Evolutionary conservation across 768 basidiomycete genomes (phyloP).

Genomic region (Lentinus tigrinus): DNA sequence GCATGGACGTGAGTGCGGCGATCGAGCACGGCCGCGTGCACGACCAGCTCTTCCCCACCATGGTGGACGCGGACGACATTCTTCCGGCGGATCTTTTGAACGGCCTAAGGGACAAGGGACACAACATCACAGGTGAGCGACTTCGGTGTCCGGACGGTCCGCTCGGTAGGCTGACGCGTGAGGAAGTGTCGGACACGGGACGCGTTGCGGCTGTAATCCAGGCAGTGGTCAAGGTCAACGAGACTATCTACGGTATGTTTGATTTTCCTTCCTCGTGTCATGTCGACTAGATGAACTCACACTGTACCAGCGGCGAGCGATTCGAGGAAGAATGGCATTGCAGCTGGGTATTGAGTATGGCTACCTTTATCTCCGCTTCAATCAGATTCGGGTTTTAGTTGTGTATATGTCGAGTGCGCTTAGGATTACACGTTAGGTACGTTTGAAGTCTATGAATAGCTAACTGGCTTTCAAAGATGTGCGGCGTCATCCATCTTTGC

Average conservation of each 20-base stretch:
- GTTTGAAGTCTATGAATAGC: too few relatives aligned
- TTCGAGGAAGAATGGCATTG: constrained; percentile 90
- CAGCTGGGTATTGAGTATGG: constrained; percentile 68
- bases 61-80: constrained; percentile 58
- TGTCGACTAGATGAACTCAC: neutral
- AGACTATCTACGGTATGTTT: constrained; percentile 56
- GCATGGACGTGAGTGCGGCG: constrained; percentile 72
- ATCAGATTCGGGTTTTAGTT: too few relatives aligned
- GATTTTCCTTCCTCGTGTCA: neutral
- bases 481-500: too few relatives aligned
- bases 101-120: constrained; percentile 59
- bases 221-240: constrained; percentile 52
- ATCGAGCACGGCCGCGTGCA: constrained; percentile 87
- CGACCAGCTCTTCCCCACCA: constrained; percentile 76
- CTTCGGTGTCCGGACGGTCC: neutral
- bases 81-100: constrained; percentile 58
- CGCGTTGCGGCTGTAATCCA: constrained; percentile 79
- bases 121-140: constrained; percentile 62
- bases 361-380: too few relatives aligned
- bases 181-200: constrained; percentile 60
- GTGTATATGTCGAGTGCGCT: too few relatives aligned
- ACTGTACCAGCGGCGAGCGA: constrained; percentile 72
- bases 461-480: too few relatives aligned
- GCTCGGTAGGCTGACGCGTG: neutral
- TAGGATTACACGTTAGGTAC: too few relatives aligned